A percentile compares a stretch with the other conserved stretches of the same genome.
Conservation (phyloP, 1,139 yeast species). For the Kazachstania sp. region DNA sequence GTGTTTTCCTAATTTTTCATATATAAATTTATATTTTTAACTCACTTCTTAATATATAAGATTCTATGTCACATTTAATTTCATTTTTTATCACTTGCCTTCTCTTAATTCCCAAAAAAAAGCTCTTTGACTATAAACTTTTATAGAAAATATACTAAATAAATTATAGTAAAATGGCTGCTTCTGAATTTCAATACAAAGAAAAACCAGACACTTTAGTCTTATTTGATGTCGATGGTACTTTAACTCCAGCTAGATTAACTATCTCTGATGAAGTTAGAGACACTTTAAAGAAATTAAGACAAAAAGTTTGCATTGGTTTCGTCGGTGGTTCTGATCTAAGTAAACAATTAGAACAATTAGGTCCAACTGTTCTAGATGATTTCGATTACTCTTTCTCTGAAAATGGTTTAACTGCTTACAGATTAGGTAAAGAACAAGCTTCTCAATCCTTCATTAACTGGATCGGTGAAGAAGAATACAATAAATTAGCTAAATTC, state of each 20-base stretch:
- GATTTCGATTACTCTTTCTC: slow-evolving; percentile 94
- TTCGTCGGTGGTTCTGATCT: slow-evolving; percentile 98
- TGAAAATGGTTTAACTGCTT: slow-evolving; percentile 97
- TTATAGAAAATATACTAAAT: not conserved
- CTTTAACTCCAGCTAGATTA: slow-evolving; percentile 95
- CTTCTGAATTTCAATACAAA: slow-evolving; percentile 34
- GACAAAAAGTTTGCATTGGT: slow-evolving; percentile 89
- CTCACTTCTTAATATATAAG: not conserved
- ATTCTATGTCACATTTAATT: not conserved
- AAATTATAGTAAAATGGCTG: slow-evolving; percentile 21
- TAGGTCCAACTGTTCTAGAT: slow-evolving; percentile 66
- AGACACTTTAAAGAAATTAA: slow-evolving; percentile 58
- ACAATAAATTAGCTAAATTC: slow-evolving; percentile 80
- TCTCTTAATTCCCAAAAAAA: not conserved
- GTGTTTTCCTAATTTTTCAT: not conserved
- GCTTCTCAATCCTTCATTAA: slow-evolving; percentile 88
- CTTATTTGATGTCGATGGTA: slow-evolving; percentile 96
- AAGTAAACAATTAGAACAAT: slow-evolving; percentile 89
- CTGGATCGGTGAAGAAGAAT: slow-evolving; percentile 94
- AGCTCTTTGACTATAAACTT: slow-evolving; percentile 6
- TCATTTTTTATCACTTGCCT: not conserved
- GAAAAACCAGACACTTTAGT: slow-evolving; percentile 45
- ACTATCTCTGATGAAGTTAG: slow-evolving; percentile 72
- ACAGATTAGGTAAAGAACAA: slow-evolving; percentile 76
- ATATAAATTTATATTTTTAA: not conserved